Percentiles rank a stretch among this genome's conserved stretches.
Evolutionary conservation across 2,329 filamentous ascomycete species (phyloP).

Genomic region (Xylaria sp.): DNA sequence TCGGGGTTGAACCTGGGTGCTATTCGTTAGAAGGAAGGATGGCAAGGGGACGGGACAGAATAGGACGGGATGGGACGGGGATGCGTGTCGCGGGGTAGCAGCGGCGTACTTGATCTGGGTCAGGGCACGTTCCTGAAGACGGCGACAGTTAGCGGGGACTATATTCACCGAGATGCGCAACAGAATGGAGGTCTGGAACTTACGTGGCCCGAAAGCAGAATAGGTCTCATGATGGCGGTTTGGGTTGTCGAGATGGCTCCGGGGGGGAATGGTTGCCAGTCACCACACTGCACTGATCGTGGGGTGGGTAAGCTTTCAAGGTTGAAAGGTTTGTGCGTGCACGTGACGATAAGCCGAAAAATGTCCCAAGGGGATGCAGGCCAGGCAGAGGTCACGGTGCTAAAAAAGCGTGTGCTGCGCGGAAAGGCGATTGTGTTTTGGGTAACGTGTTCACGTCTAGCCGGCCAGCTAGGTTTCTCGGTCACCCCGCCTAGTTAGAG

Average conservation of each 20-base stretch:
- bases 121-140: slow-evolving; percentile 72
- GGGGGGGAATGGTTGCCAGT: slow-evolving; percentile 15
- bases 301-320: slow-evolving; percentile 26
- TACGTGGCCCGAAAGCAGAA: slow-evolving; percentile 89
- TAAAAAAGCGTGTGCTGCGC: neutral
- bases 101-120: slow-evolving; percentile 77
- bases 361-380: neutral
- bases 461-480: too few relatives aligned
- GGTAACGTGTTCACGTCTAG: too few relatives aligned
- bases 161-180: neutral
- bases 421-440: neutral
- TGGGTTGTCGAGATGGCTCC: slow-evolving; percentile 16
- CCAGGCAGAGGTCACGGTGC: neutral
- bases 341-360: slow-evolving; percentile 23
- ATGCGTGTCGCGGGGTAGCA: slow-evolving; percentile 16
- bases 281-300: slow-evolving; percentile 13
- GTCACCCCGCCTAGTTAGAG: too few relatives aligned
- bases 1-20: slow-evolving; percentile 73
- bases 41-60: too few relatives aligned
- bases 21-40: slow-evolving; percentile 8
- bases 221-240: slow-evolving; percentile 78
- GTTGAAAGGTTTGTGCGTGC: slow-evolving; percentile 24
- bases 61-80: too few relatives aligned
- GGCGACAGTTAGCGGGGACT: slow-evolving; percentile 17
- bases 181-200: slow-evolving; percentile 10